Evolutionary conservation across 2,329 filamentous ascomycete species (phyloP), one percentile per base, ranked within the genome.

Genomic region (Epichloe uncinata): DNA sequence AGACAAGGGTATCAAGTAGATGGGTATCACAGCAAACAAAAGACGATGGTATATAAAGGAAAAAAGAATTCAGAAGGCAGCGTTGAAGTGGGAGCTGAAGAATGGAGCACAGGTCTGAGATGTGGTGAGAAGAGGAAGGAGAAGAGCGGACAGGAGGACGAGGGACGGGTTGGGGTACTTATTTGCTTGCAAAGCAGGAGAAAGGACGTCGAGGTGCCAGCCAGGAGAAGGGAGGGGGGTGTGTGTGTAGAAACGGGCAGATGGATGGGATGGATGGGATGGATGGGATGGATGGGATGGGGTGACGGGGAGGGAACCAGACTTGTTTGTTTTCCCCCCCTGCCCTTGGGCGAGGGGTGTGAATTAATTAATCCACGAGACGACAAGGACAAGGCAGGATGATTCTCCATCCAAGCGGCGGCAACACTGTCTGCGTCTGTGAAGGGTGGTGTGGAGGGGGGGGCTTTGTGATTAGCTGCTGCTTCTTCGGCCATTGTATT

Each of bases 11-110:
- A 64, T 69, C 61, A 64, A 66, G 68, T 63, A 61, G 60, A 65
- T 50, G 72, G 72, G 73, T 75, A 76, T 75, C 73, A 74, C 69
- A 71, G 69, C 61, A 68, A 67, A 65, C 63, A 69, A 67, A 66
- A 66, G 65, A 62, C 60, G 59, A 62, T 56, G 62, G 63, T 65
- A 66, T 66, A 63, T 67, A 68, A 68, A 60, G 57, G 54, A 56
- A 56, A 60, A 60, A 60, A 63, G 58, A 60, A 58, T 62, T 59
- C 62, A 61, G 61, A 65, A 67, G 60, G 62, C 56, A 57, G 58
- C 56, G 55, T 54, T 56, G 52, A 57, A 59, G 57, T 37, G 37
- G 45, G 16, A 49, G 51, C 42, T 38, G 47, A n/a, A 57, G 53
- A 57, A 60, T 53, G 55, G 36, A 57, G 58, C 54, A 60, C 59